Evolutionary conservation across 257 asterid species (phyloP).

Genomic region (Plantago major): DNA sequence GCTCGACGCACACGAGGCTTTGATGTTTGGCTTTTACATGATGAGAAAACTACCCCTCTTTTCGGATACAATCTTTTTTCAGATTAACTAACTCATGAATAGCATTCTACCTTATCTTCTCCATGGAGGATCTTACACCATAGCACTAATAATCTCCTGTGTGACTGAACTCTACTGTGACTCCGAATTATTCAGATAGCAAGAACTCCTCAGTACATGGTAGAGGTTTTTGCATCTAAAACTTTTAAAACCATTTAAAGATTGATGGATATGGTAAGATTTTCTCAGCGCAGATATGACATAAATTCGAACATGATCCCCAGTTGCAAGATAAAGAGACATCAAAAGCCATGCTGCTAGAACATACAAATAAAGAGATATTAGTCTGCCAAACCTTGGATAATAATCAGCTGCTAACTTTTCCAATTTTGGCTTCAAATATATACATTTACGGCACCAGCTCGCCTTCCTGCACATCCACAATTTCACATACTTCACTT

Average conservation of each 20-base stretch:
- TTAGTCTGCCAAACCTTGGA: constrained; percentile 55
- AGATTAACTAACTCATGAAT: neutral
- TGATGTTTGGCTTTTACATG: neutral
- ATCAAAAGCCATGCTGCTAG: neutral
- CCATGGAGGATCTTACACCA: neutral
- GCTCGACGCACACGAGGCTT: neutral
- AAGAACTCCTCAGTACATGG: neutral
- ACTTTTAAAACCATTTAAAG: neutral
- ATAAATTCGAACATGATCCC: neutral
- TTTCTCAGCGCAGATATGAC: neutral
- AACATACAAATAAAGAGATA: constrained; percentile 13
- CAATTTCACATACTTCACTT: constrained; percentile 24
- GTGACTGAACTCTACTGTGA: neutral
- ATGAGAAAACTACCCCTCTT: neutral
- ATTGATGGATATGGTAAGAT: neutral
- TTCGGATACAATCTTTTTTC: neutral
- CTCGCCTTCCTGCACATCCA: constrained; percentile 77
- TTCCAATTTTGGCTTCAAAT: constrained; percentile 87
- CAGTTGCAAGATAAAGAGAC: neutral
- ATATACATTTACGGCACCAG: constrained; percentile 98
- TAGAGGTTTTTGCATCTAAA: neutral
- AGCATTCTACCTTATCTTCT: neutral
- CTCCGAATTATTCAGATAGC: neutral
- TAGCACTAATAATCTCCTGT: neutral
- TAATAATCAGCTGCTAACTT: constrained; percentile 82